Base-by-base conservation (phyloP, 2,329 filamentous ascomycete genomes). In the Pseudogymnoascus sp. region DNA sequence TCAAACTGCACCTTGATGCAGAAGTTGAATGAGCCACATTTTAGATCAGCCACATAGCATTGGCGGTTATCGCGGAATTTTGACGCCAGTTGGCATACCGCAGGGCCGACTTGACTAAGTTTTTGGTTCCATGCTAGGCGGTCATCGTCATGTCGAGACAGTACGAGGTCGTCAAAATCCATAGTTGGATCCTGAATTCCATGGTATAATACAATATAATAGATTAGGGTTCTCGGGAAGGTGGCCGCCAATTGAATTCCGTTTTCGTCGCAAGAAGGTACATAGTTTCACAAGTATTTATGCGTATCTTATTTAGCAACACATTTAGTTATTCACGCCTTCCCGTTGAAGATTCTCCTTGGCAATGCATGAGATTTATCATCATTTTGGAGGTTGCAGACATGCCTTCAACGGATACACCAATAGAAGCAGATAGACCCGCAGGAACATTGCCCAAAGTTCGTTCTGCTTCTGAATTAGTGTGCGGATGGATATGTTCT, bases 11-110 rank as follows among this genome's bases (percentile, higher is more conserved):
- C 56, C 43, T 59, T 37, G 63, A 43, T 62, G 60, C 63, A 62
- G 40, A 64, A 62, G 60, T 62, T 64, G 59, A 64, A 64, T 59
- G 63, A 64, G 42, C 60, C 63, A 59, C 63, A 64, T 59, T 64
- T 46, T 64, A 64, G 61, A 49, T 60, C 56, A 42, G 61, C 59
- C 43, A 56, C 59, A 34, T 46, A 64, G 43, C 63, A 64, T 62
- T 21, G 60, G 38, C 62, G 34, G 62, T 60, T 31, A 59, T 64
- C 63, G 34, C 60, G 63, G 25, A 62, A 64, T 60, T 62, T 64
- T 7, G 62, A 63, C 59, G 61, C 59, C 40, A 63, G 61, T 37
- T 56, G n/a, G 37, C 37, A 40, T 40, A 18, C n/a, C 6, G n/a
- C 37, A 18, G 37, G 38, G 16, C 38, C 38, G 38, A 18, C 38